phyloP scores from a whole-genome alignment of 257 asterid genomes.

The Salvia hispanica region DNA sequence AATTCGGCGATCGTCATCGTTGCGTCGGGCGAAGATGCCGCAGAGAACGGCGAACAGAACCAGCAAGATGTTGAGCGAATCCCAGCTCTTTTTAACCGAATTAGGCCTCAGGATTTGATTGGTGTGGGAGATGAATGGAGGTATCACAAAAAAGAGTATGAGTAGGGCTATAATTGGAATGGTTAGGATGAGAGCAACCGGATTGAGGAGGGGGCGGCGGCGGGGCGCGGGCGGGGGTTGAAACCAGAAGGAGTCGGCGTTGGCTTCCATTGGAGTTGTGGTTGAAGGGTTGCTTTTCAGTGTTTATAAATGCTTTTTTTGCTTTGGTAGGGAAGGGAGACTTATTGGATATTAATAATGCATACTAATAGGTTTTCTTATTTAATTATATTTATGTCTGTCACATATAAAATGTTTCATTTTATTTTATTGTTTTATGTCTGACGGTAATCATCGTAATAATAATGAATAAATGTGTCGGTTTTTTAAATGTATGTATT shows the following conservation, averaged over 20 bases:
- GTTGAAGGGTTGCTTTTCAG: constrained; percentile 39
- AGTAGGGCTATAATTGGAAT: constrained; percentile 50
- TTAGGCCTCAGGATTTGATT: constrained; percentile 58
- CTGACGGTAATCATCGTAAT: too few relatives aligned
- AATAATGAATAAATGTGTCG: too few relatives aligned
- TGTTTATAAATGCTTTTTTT: constrained; percentile 34
- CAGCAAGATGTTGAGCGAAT: constrained; percentile 56
- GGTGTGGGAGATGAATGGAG: constrained; percentile 61
- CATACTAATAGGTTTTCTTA: too few relatives aligned
- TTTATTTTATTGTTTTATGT: too few relatives aligned
- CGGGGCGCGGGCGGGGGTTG: constrained; percentile 51
- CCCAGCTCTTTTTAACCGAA: constrained; percentile 82
- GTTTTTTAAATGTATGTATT: too few relatives aligned
- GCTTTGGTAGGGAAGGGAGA: constrained; percentile 29
- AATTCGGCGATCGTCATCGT: constrained; percentile 38
- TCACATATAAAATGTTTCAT: too few relatives aligned
- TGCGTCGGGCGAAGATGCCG: constrained; percentile 66
- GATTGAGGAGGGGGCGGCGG: constrained; percentile 60
- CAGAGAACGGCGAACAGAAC: constrained; percentile 74
- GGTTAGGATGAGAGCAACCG: constrained; percentile 55
- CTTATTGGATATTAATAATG: too few relatives aligned
- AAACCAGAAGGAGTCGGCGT: constrained; percentile 69
- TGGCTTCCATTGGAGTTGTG: constrained; percentile 50
- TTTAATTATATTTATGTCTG: neutral
- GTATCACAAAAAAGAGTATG: constrained; percentile 51